Percentiles rank a stretch among this genome's conserved stretches.
Evolutionary conservation across 83 land plant species (phyloP).

Genomic region (Picea engelmannii): DNA sequence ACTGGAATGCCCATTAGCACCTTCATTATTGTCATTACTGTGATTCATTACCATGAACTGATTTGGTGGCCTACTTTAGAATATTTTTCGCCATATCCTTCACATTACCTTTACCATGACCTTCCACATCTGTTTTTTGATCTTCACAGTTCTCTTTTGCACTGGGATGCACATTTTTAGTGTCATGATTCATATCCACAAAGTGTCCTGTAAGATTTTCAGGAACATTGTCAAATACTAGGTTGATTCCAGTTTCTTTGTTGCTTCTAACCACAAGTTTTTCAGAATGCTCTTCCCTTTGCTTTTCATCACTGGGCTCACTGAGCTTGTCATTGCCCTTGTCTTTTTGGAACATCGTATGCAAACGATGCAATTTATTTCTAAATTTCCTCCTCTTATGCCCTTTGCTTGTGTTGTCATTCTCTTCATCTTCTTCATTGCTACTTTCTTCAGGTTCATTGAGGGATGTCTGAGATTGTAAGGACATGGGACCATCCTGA

Average conservation of each 20-base stretch:
- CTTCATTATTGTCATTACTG: not conserved
- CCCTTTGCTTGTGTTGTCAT: constrained; percentile 1
- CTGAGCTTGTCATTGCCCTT: not conserved
- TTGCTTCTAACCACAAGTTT: not conserved
- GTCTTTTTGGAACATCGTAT: not conserved
- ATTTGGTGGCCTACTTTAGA: not conserved
- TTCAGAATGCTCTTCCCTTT: not conserved
- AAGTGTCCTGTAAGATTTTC: not conserved
- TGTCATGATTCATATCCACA: not conserved
- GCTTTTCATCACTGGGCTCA: not conserved
- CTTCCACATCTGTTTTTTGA: constrained; percentile 6
- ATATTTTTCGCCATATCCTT: not conserved
- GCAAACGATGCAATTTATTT: not conserved
- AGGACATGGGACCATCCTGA: not conserved
- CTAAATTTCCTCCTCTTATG: constrained; percentile 8
- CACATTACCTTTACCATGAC: not conserved
- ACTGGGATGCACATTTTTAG: not conserved
- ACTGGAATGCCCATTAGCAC: not conserved
- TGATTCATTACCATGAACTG: not conserved
- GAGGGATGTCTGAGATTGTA: not conserved
- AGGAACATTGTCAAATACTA: constrained; percentile 3
- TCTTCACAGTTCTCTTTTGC: not conserved
- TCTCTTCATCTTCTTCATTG: constrained; percentile 12
- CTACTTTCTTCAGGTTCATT: constrained; percentile 10
- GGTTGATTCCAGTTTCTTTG: constrained; percentile 1